A percentile compares a stretch with the other conserved stretches of the same genome.
These are phyloP conservation scores for Candida easanensis DNA, from an alignment of 805 yeast species.

Conservation along the genomic window DNA sequence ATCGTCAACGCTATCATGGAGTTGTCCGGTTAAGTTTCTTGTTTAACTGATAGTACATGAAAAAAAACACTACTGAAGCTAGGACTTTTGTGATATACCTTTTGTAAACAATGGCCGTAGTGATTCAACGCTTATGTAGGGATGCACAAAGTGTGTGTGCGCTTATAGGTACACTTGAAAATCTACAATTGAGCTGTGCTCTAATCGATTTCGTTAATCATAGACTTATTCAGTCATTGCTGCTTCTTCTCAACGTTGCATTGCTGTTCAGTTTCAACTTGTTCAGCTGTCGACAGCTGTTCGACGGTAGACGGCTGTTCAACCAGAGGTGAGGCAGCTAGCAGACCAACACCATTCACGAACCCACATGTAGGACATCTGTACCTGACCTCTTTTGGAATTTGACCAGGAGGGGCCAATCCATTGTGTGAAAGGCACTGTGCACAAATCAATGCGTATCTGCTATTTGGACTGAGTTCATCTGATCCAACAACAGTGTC, in stretches of 20 bases:
- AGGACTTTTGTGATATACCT: neutral
- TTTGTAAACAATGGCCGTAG: neutral
- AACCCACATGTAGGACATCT: slow-evolving; percentile 65
- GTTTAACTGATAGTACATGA: neutral
- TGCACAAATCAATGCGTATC: slow-evolving; percentile 72
- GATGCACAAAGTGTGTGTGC: too few relatives aligned
- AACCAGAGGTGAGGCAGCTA: too few relatives aligned
- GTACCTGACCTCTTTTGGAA: slow-evolving; percentile 50
- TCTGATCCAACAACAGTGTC: slow-evolving; percentile 56
- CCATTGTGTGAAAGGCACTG: slow-evolving; percentile 75
- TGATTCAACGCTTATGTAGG: too few relatives aligned
- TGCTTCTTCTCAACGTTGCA: too few relatives aligned
- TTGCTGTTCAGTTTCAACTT: too few relatives aligned
- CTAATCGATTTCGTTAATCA: too few relatives aligned
- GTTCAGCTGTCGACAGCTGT: too few relatives aligned
- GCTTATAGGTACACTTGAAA: too few relatives aligned
- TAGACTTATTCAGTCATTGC: too few relatives aligned
- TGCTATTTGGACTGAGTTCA: slow-evolving; percentile 53
- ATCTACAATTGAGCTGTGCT: too few relatives aligned
- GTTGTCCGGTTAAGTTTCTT: slow-evolving; percentile 36
- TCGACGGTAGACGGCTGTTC: neutral
- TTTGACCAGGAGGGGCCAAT: slow-evolving; percentile 68
- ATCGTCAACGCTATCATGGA: slow-evolving; percentile 96
- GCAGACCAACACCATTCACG: slow-evolving; percentile 27
- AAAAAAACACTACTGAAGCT: neutral